A percentile compares a stretch with the other conserved stretches of the same genome.
These are phyloP conservation scores for Pontederia crassipes DNA, from an alignment of 176 grass and related monocot species.

Conservation along the genomic window DNA sequence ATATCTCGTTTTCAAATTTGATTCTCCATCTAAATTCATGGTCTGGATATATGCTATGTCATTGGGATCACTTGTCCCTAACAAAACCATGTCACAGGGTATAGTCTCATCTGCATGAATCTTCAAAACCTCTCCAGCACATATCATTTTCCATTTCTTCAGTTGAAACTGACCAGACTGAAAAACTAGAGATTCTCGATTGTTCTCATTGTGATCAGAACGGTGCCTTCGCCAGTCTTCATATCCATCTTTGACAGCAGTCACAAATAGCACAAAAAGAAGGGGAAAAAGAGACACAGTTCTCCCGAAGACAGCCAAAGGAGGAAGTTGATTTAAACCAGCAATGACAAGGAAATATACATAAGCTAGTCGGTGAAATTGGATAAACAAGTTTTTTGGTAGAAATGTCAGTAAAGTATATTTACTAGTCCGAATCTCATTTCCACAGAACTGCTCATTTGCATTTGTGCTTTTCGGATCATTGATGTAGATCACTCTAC, in stretches of 20 bases:
- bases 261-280: constrained; percentile 90
- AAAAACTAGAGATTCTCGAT: constrained; percentile 76
- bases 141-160: constrained; percentile 97
- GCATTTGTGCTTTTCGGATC: constrained; percentile 86
- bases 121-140: constrained; percentile 87
- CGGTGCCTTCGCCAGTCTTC: constrained; percentile 96
- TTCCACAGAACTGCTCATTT: constrained; percentile 87
- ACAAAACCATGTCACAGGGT: constrained; percentile 95
- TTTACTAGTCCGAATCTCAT: constrained; percentile 98
- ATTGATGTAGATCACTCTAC: constrained; percentile 83
- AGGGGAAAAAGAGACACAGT: constrained; percentile 94
- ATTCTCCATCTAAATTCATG: constrained; percentile 99
- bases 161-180: constrained; percentile 65
- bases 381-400: constrained; percentile 98
- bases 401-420: constrained; percentile 94
- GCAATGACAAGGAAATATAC: constrained; percentile 98
- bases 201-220: constrained; percentile 96
- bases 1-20: constrained; percentile 98
- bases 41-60: constrained; percentile 99
- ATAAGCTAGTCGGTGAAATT: constrained; percentile 92
- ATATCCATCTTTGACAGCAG: constrained; percentile 99
- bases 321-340: constrained; percentile 96
- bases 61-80: constrained; percentile 86
- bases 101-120: constrained; percentile 81
- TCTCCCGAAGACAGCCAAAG: constrained; percentile 95